Base-by-base conservation (phyloP, 768 basidiomycete genomes). In the Rhodocollybia butyracea region DNA sequence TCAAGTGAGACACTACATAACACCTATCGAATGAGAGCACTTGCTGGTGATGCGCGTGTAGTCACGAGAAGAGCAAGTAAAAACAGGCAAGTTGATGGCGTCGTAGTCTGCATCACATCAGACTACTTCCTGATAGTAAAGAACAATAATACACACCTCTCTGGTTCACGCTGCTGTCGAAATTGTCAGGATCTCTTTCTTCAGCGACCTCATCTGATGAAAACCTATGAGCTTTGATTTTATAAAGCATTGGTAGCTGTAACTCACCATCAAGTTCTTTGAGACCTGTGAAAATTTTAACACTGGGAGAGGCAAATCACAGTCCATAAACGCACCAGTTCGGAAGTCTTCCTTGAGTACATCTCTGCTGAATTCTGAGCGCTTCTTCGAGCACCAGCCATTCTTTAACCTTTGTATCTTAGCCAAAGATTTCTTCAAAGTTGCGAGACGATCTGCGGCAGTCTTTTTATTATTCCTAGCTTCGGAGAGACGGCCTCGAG, bases 291-390 rank as follows among this genome's bases (percentile, higher is more conserved):
- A 21, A 24, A 22, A n/a, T n/a, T 10, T 10, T 10, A 0, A 21
- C n/a, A 22, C 41, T 12, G n/a, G 11, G 8, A 21, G 3, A 17
- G 46, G 30, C 15, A 13, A 21, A 24, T 47, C 6, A 30, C 11
- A 47, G 26, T 8, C 12, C 15, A 11, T 11, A 32, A 47, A 50
- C 47, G 12, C 21, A 50, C 47, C 83, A 2, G 70, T 65, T 32
- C 84, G 73, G 65, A 86, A 85, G 57, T 85, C 83, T 58, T 81
- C 78, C 59, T 83, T 83, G 42, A 85, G 64, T 5, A 80, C 76
- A 45, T 79, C 80, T 15, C 74, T 24, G 56, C 66, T 56, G 45
- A 82, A 82, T 69, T 82, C 80, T 2, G 81, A 82, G 5, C 83
- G 74, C 64, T 79, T 82, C 54, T 77, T 60, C 0, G 83, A 81